phyloP scores from a whole-genome alignment of 352 stramenopile genomes.

The Globisporangium emineosum region DNA sequence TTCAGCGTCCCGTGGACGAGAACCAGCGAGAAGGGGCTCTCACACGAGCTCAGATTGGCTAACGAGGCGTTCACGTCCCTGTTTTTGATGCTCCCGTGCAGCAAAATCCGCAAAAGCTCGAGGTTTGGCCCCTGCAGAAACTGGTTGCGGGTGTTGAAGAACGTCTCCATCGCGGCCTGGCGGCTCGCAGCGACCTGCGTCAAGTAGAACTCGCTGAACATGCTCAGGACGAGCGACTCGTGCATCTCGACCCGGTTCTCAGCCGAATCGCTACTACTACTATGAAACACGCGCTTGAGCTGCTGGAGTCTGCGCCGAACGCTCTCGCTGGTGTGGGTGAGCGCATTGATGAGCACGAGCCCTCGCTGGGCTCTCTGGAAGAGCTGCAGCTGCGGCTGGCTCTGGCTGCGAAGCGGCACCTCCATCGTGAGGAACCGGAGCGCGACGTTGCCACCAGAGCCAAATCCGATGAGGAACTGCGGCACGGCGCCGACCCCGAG shows the following conservation, averaged over 20 bases:
- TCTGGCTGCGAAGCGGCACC: slow-evolving; percentile 30
- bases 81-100: slow-evolving; percentile 52
- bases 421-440: slow-evolving; percentile 46
- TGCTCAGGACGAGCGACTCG: slow-evolving; percentile 34
- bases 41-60: slow-evolving; percentile 26
- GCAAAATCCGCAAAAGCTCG: slow-evolving; percentile 31
- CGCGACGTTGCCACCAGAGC: slow-evolving; percentile 46
- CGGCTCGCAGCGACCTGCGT: slow-evolving; percentile 46
- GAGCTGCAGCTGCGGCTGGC: slow-evolving; percentile 22
- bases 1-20: slow-evolving; percentile 63
- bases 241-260: slow-evolving; percentile 40
- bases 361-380: slow-evolving; percentile 48
- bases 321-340: slow-evolving; percentile 22
- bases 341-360: slow-evolving; percentile 54
- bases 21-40: slow-evolving; percentile 43
- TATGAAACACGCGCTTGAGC: slow-evolving; percentile 13
- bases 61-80: slow-evolving; percentile 23
- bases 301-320: slow-evolving; percentile 19
- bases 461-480: slow-evolving; percentile 67
- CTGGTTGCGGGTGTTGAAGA: slow-evolving; percentile 41
- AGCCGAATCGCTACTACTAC: not conserved
- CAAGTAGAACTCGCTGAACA: slow-evolving; percentile 70
- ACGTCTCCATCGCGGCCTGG: slow-evolving; percentile 37
- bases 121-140: slow-evolving; percentile 42
- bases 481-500: slow-evolving; percentile 52